Evolutionary conservation across 768 basidiomycete genomes (phyloP), one percentile per base, ranked within the genome.

Genomic region (Phaffia tasmanica): DNA sequence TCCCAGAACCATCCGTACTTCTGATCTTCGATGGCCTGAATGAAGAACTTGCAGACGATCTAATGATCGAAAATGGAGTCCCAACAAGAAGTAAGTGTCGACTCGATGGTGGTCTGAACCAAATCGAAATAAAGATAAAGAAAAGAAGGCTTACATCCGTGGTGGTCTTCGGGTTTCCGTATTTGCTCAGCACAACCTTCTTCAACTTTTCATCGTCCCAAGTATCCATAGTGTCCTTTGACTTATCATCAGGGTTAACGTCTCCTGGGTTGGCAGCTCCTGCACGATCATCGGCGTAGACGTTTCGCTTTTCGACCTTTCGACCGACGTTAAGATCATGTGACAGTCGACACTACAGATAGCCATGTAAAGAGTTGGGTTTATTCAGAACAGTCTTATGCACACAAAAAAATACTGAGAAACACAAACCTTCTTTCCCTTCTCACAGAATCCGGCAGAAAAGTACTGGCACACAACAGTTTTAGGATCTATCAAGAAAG

Each of bases 11-110:
- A 77, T 49, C 77, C 81, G 67, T 75, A 88, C 81, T 90, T 92
- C 75, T 88, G 84, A 2, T 81, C 80, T 76, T 99, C 95, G 74
- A 99, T 94, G 56, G 95, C 94, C 74, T 94, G 85, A 72, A 99
- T 88, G 74, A 99, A 99, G 79, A 79, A 84, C 77, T 94, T 98
- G 85, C 95, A 99, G 4, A 99, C 94, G 74, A 99, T 95, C 88
- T 94, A 62, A 47, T 5, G 3, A 18, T 7, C 18, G 35, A 32
- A 32, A 29, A 32, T 58, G 57, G 25, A 57, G 9, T 25, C 25
- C 11, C 7, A 63, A 29, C 68, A 58, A 60, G 60, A 25, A 11
- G 1, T 14, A 23, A 46, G 30, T 54, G 47, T 46, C 46, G 48
- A 60, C 63, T 57, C 30, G 49, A 11, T 46, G 4, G 23, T 47